Percentiles rank a stretch among this genome's conserved stretches.
These are phyloP conservation scores for Ramaria sp. DNA, from an alignment of 768 basidiomycete genomes.

Conservation along the genomic window DNA sequence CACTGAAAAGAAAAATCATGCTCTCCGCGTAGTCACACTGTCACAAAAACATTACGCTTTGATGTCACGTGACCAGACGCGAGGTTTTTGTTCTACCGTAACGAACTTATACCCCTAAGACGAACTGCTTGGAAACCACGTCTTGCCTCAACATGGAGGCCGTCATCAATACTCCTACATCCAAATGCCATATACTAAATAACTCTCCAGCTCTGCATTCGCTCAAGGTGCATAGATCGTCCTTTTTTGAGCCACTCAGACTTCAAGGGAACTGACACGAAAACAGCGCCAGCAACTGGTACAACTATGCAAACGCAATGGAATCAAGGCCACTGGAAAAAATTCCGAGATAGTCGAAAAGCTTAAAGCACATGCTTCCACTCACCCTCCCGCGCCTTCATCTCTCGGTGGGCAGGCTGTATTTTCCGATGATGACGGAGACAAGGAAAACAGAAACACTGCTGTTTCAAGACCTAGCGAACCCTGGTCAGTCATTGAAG, in stretches of 20 bases:
- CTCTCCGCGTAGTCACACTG: not conserved
- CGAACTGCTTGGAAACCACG: not conserved
- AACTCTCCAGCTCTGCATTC: conserved; percentile 78
- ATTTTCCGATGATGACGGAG: conserved; percentile 17
- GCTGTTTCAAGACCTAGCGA: conserved; percentile 52
- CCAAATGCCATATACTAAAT: conserved; percentile 47
- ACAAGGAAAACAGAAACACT: conserved; percentile 16
- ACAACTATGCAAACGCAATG: conserved; percentile 76
- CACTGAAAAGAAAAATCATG: no score
- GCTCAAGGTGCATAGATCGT: conserved; percentile 33
- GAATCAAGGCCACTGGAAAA: conserved; percentile 72
- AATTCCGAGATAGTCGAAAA: conserved; percentile 61
- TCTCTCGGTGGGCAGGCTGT: conserved; percentile 14
- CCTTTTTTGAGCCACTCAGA: not conserved
- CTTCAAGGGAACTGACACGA: not conserved
- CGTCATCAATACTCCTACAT: not conserved
- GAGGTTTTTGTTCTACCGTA: not conserved
- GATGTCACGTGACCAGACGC: conserved; percentile 4
- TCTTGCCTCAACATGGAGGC: not conserved
- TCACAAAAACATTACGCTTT: not conserved
- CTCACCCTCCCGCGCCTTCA: conserved; percentile 46
- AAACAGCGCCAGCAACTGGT: conserved; percentile 60
- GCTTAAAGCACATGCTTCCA: conserved; percentile 54
- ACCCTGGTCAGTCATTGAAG: conserved; percentile 84
- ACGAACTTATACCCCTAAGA: not conserved